phyloP scores from a whole-genome alignment of 2,329 filamentous ascomycete genomes.

The Thielaviopsis populi region DNA sequence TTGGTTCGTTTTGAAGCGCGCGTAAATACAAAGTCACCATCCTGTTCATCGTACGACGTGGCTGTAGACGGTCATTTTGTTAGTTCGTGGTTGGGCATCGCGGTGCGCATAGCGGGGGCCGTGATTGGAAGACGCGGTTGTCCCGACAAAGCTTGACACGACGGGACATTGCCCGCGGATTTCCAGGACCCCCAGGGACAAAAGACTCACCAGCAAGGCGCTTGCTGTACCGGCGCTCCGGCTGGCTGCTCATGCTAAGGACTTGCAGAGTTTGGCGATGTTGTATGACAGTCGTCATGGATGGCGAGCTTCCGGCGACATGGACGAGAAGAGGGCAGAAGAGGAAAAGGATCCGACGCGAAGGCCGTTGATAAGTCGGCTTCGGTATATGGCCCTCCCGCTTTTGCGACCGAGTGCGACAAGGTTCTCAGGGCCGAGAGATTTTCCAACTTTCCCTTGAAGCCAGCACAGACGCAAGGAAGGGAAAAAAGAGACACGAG shows the following conservation, averaged over 20 bases:
- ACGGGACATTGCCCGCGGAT: not conserved
- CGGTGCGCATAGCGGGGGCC: not conserved
- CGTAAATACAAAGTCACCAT: conserved; percentile 64
- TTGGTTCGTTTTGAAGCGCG: conserved; percentile 52
- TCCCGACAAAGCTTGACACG: not conserved
- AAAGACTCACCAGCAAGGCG: conserved; percentile 43
- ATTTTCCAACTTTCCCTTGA: conserved; percentile 1
- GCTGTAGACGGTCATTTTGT: conserved; percentile 21
- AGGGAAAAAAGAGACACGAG: not conserved
- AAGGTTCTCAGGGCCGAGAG: conserved; percentile 3
- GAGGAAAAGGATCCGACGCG: not conserved
- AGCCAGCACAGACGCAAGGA: not conserved
- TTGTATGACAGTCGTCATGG: conserved; percentile 57
- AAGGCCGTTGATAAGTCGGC: conserved; percentile 9
- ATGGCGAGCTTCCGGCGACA: conserved; percentile 28
- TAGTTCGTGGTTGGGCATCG: conserved; percentile 8
- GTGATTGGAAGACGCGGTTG: not conserved
- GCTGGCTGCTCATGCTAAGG: conserved; percentile 52
- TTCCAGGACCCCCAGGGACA: not conserved
- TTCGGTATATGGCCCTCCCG: conserved; percentile 3
- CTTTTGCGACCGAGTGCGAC: conserved; percentile 2
- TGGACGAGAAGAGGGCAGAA: conserved; percentile 7
- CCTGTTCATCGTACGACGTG: conserved; percentile 46
- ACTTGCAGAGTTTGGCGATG: conserved; percentile 49
- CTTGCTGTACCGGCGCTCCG: conserved; percentile 48